phyloP scores from a whole-genome alignment of 2,329 filamentous ascomycete species.

The Aspergillus oerlinghausenensis region DNA sequence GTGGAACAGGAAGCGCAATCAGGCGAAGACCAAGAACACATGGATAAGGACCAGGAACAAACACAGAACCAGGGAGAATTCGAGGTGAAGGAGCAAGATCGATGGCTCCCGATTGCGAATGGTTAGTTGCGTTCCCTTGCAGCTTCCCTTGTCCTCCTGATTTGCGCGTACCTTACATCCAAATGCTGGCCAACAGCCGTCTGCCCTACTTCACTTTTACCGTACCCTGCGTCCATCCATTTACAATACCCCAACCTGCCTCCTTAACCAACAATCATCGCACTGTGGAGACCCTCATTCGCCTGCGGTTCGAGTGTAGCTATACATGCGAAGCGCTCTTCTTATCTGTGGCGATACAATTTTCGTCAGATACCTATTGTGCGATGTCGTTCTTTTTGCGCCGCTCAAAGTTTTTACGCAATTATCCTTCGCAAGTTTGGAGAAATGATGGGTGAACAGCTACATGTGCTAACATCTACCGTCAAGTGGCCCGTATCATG shows the following conservation, averaged over 20 bases:
- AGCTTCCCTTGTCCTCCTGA: slow-evolving; percentile 39
- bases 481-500: slow-evolving; percentile 98
- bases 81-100: slow-evolving; percentile 98
- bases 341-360: neutral
- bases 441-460: neutral
- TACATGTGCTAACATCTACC: slow-evolving; percentile 49
- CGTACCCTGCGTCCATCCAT: slow-evolving; percentile 28
- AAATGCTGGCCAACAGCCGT: slow-evolving; percentile 23
- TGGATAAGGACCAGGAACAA: slow-evolving; percentile 72
- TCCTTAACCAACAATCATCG: slow-evolving; percentile 1
- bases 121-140: slow-evolving; percentile 65
- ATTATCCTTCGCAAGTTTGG: neutral
- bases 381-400: neutral
- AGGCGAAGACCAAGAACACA: slow-evolving; percentile 85
- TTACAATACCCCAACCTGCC: slow-evolving; percentile 7
- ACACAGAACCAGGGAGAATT: slow-evolving; percentile 79
- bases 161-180: slow-evolving; percentile 48
- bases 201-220: slow-evolving; percentile 26
- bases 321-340: neutral
- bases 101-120: slow-evolving; percentile 99
- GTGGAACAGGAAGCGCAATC: slow-evolving; percentile 90
- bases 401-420: neutral
- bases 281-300: neutral
- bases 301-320: neutral
- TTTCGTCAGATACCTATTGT: neutral